phyloP scores from a whole-genome alignment of 2,329 filamentous ascomycete species.

The Pseudovirgaria hyperparasitica region DNA sequence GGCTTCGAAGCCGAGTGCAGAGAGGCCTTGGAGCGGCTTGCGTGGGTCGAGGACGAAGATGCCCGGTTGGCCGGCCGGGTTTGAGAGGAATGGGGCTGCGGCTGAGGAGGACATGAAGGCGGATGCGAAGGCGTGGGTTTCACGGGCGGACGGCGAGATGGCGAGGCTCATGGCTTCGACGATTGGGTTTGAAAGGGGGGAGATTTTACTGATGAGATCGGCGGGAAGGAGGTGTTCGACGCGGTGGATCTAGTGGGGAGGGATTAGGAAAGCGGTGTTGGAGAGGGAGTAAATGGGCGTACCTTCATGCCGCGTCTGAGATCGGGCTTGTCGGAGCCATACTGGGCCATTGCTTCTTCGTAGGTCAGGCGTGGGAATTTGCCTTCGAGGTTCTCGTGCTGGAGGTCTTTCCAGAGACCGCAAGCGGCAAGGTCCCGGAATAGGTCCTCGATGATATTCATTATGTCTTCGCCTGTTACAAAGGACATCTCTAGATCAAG shows the following conservation, averaged over 20 bases:
- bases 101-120: constrained; percentile 58
- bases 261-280: constrained; percentile 10
- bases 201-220: constrained; percentile 64
- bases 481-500: constrained; percentile 93
- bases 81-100: constrained; percentile 47
- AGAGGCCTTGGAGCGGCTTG: constrained; percentile 64
- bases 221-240: constrained; percentile 51
- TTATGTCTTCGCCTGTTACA: constrained; percentile 58
- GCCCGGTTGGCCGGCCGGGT: constrained; percentile 65
- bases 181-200: constrained; percentile 50
- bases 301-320: constrained; percentile 59
- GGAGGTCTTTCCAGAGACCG: constrained; percentile 42
- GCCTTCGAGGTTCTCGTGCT: constrained; percentile 27
- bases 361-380: constrained; percentile 55
- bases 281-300: constrained; percentile 10
- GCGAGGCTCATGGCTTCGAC: constrained; percentile 65
- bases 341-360: constrained; percentile 61
- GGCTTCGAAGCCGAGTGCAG: constrained; percentile 63
- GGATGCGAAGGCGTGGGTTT: constrained; percentile 49
- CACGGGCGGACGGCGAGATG: constrained; percentile 38
- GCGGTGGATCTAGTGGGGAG: constrained; percentile 43
- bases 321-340: constrained; percentile 90
- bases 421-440: too few species aligned
- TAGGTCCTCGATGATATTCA: constrained; percentile 42
- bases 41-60: constrained; percentile 63